Evolutionary conservation across 2,329 filamentous ascomycete species (phyloP), one percentile per base, ranked within the genome.

Genomic region (Claviceps pusilla): DNA sequence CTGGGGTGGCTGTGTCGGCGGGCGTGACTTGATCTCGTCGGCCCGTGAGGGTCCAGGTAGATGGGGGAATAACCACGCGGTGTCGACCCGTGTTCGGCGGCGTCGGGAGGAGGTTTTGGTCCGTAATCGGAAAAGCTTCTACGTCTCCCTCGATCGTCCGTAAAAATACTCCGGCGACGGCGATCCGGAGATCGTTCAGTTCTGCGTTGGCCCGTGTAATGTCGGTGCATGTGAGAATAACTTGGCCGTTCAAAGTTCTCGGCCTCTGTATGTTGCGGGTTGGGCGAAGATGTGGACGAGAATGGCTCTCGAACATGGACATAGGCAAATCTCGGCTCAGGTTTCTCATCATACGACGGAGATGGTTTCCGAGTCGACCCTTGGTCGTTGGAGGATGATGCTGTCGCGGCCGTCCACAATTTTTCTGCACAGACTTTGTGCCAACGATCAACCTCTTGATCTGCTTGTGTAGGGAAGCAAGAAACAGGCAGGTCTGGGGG

Each of bases 371-470:
- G 41, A 29, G 39, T 11, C 12, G 54, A 19, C 16, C 47, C 49
- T n/a, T 56, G 53, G 35, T 56, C 48, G 4, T 55, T 52, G 48
- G 63, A 57, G 11, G 55, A 39, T 33, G 70, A 69, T 2, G 75
- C 74, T 59, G 90, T 83, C 54, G 75, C 74, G 60, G 90, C 83
- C 54, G 78, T 74, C 57, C 82, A 79, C 50, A 95, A 70, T 60
- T 79, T 81, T 56, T 84, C 76, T 41, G 82, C 85, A 55, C 94
- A 90, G 2, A 76, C 74, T 60, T 86, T 82, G 65, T 97, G 89
- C 91, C 93, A 98, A 56, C 77, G 74, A 54, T 89, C 81, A 69
- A 95, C 89, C n/a, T 86, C 84, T 4, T 77, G 71, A 62, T 97
- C 91, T 1, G 89, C 79, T 47, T 79, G 73, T 1, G 76, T 65